These are phyloP conservation scores for Jackrogersella multiformis DNA, from an alignment of 495 filamentous ascomycete species.

Conservation along the genomic window DNA sequence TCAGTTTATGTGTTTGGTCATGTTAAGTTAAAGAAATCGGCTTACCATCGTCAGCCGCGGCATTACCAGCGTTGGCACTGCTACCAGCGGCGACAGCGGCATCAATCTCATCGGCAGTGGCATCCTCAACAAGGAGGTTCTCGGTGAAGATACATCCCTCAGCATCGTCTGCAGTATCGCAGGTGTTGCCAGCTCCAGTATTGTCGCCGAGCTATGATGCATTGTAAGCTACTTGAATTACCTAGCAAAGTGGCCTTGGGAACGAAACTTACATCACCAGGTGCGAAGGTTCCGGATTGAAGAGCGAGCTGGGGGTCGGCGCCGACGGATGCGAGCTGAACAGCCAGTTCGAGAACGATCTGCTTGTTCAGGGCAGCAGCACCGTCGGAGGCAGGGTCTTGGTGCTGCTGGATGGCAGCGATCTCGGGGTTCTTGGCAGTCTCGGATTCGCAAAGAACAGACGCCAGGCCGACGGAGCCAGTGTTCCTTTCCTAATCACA, in stretches of 20 bases:
- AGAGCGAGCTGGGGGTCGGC: conserved; percentile 67
- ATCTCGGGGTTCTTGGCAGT: conserved; percentile 76
- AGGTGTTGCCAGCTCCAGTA: conserved; percentile 68
- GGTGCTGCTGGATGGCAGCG: conserved; percentile 68
- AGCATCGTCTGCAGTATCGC: conserved; percentile 59
- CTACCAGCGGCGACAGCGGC: conserved; percentile 57
- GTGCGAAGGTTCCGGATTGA: conserved; percentile 65
- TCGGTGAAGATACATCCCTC: conserved; percentile 70
- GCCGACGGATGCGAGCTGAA: conserved; percentile 64
- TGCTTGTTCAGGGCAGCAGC: conserved; percentile 63
- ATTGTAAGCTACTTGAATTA: not conserved
- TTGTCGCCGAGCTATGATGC: conserved; percentile 57
- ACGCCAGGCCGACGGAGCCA: conserved; percentile 62
- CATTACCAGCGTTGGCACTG: conserved; percentile 11
- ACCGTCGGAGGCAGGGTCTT: conserved; percentile 66
- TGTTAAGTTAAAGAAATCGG: not conserved
- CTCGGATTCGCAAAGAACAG: conserved; percentile 62
- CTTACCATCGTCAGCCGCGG: conserved; percentile 30
- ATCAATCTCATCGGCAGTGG: conserved; percentile 63
- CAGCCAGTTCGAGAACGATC: conserved; percentile 64
- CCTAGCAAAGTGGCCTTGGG: not conserved
- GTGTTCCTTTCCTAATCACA: conserved; percentile 65
- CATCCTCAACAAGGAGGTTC: conserved; percentile 67
- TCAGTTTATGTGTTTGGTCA: conserved; percentile 14
- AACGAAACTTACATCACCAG: conserved; percentile 57